phyloP scores from a whole-genome alignment of 305 asterid genomes.

The Solanum hybrid region DNA sequence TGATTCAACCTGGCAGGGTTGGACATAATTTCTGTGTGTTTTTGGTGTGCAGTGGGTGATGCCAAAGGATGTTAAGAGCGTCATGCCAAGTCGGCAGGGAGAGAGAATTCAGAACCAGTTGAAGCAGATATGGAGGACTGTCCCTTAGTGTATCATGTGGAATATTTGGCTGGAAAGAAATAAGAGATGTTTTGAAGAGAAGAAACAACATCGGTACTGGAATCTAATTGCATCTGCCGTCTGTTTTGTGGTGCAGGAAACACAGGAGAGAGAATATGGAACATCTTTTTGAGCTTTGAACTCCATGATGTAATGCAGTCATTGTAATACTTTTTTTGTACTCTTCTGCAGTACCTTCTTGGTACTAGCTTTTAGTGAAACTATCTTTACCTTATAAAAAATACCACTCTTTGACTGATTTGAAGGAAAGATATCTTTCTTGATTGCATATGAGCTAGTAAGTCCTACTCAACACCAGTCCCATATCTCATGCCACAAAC shows the following conservation, averaged over 20 bases:
- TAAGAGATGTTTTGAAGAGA: neutral
- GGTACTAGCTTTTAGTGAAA: neutral
- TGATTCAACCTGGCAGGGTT: neutral
- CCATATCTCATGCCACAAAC: neutral
- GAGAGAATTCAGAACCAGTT: neutral
- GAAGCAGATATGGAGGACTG: neutral
- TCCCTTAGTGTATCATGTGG: neutral
- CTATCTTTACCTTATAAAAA: neutral
- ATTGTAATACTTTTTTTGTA: neutral
- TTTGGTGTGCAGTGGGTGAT: neutral
- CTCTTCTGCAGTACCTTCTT: neutral
- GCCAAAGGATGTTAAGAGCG: neutral
- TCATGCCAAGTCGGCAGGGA: neutral
- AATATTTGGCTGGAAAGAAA: neutral
- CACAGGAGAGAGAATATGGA: neutral
- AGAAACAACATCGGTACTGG: neutral
- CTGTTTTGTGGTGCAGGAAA: neutral
- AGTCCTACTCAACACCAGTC: neutral
- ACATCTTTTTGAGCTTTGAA: neutral
- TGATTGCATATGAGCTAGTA: neutral
- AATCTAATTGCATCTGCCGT: neutral
- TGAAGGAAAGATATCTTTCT: neutral
- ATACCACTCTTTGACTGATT: neutral
- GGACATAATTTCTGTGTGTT: neutral
- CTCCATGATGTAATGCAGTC: neutral